Evolutionary conservation across 1,139 yeast genomes (phyloP).

Genomic region (Yamadazyma conglobata): DNA sequence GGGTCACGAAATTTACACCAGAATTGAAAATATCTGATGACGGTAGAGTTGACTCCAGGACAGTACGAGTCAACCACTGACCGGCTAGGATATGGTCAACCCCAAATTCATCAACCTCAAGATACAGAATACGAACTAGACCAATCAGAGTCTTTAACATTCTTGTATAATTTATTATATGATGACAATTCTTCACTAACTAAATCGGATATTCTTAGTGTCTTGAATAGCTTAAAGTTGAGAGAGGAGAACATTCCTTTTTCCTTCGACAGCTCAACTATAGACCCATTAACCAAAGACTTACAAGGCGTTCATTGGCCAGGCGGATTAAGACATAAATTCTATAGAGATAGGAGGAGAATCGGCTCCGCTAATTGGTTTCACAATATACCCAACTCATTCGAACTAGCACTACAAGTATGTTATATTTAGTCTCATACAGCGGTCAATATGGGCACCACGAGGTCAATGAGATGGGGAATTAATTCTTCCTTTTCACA

Average conservation of each 20-base stretch:
- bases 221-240: slow-evolving; percentile 33
- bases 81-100: not conserved
- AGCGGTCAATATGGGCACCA: no score
- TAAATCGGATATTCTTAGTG: slow-evolving; percentile 34
- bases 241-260: slow-evolving; percentile 37
- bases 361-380: slow-evolving; percentile 39
- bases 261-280: slow-evolving; percentile 13
- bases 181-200: slow-evolving; percentile 34
- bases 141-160: slow-evolving; percentile 41
- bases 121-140: slow-evolving; percentile 37
- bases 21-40: no score
- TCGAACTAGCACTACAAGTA: slow-evolving; percentile 32
- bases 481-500: no score
- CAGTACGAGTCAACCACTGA: slow-evolving; percentile 9
- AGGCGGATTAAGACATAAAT: slow-evolving; percentile 27
- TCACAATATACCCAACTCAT: slow-evolving; percentile 34
- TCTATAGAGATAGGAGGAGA: slow-evolving; percentile 31
- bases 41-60: slow-evolving; percentile 15
- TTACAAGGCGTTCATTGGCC: slow-evolving; percentile 42
- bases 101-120: slow-evolving; percentile 6
- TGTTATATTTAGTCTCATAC: slow-evolving; percentile 17
- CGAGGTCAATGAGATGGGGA: no score
- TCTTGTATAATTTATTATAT: slow-evolving; percentile 37
- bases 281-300: slow-evolving; percentile 16
- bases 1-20: no score